phyloP scores from a whole-genome alignment of 371 early-diverging fungal species.

The Mucor saturninus region DNA sequence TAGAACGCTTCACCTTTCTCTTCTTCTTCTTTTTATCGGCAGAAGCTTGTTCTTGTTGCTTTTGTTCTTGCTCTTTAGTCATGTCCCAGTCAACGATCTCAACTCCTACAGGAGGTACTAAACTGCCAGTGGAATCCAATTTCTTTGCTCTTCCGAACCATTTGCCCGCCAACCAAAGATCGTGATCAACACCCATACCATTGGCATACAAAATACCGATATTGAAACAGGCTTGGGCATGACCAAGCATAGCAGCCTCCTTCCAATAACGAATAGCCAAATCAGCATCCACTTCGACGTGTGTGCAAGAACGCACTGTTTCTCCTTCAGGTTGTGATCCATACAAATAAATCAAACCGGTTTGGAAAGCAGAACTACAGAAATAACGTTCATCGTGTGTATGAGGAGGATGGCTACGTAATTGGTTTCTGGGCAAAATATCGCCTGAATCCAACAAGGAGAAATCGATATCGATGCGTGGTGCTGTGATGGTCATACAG shows the following conservation, averaged over 20 bases:
- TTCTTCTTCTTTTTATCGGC: slow-evolving; percentile 30
- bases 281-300: slow-evolving; percentile 41
- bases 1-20: slow-evolving; percentile 13
- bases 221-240: slow-evolving; percentile 56
- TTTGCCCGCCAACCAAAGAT: slow-evolving; percentile 47
- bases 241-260: slow-evolving; percentile 50
- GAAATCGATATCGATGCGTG: slow-evolving; percentile 49
- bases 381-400: slow-evolving; percentile 51
- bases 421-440: slow-evolving; percentile 34
- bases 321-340: slow-evolving; percentile 51
- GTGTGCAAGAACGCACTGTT: slow-evolving; percentile 35
- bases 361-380: slow-evolving; percentile 55
- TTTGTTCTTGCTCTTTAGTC: slow-evolving; percentile 23
- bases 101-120: slow-evolving; percentile 47
- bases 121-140: slow-evolving; percentile 44
- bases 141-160: slow-evolving; percentile 59
- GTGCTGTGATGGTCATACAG: slow-evolving; percentile 53
- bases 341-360: slow-evolving; percentile 52
- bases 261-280: slow-evolving; percentile 57
- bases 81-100: slow-evolving; percentile 50
- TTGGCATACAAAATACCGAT: slow-evolving; percentile 54
- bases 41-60: slow-evolving; percentile 2
- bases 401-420: slow-evolving; percentile 49
- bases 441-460: slow-evolving; percentile 32
- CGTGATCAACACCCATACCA: slow-evolving; percentile 47